Conservation (phyloP, 768 basidiomycete species). For the Macrolepiota albuminosa region DNA sequence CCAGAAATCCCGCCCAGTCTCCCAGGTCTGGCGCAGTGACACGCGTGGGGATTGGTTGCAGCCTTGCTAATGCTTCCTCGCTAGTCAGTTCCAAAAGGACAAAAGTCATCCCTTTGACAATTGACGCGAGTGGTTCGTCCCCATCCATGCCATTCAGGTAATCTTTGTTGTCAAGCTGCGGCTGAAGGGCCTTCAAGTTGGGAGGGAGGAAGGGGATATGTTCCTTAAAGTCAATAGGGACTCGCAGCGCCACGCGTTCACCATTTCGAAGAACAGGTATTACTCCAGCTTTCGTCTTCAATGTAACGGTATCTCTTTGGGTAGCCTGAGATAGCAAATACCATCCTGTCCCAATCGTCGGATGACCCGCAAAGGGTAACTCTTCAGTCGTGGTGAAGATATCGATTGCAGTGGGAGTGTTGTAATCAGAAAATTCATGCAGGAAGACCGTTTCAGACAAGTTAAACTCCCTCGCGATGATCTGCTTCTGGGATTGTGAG, state of each 20-base stretch:
- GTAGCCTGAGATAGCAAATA: conserved; percentile 28
- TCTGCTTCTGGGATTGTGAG: conserved; percentile 35
- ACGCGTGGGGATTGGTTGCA: conserved; percentile 23
- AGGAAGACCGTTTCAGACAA: conserved; percentile 45
- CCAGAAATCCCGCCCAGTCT: conserved; percentile 34
- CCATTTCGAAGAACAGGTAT: conserved; percentile 29
- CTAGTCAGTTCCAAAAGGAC: conserved; percentile 32
- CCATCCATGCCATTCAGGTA: conserved; percentile 31
- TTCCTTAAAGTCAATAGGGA: conserved; percentile 38
- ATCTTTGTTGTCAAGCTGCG: conserved; percentile 23
- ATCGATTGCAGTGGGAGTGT: conserved; percentile 27
- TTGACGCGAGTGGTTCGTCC: conserved; percentile 32
- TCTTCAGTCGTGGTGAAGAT: conserved; percentile 37
- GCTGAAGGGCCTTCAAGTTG: conserved; percentile 25
- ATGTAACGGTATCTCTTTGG: conserved; percentile 18
- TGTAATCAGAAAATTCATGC: conserved; percentile 24
- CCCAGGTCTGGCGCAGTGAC: conserved; percentile 26
- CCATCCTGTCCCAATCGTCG: conserved; percentile 39
- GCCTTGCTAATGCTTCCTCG: conserved; percentile 30
- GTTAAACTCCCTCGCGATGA: conserved; percentile 44
- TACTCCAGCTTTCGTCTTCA: conserved; percentile 37
- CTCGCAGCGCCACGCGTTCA: conserved; percentile 28
- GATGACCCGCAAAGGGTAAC: conserved; percentile 43
- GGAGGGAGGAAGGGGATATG: conserved; percentile 25
- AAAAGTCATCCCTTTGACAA: conserved; percentile 46